Base-by-base conservation (phyloP, 2,329 filamentous ascomycete species). In the Monosporascus sp. region DNA sequence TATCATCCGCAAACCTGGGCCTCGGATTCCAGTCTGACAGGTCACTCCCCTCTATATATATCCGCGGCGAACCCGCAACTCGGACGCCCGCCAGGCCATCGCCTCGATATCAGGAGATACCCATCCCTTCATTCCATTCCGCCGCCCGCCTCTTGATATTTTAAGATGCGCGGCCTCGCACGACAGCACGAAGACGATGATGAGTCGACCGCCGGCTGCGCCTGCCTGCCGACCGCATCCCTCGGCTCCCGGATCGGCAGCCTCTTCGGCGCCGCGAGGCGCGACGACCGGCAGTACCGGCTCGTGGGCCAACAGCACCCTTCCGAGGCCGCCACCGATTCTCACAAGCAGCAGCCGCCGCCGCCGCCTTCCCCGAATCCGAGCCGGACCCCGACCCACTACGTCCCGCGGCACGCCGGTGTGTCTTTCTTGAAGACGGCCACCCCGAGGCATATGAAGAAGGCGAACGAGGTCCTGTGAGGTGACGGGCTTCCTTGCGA, bases 351-450 rank as follows among this genome's bases (percentile, higher is more conserved):
- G 17, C 48, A 36, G 3, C 46, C 48, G 20, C 22, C 24, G 27
- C 49, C 54, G 6, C 24, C 36, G 3, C 45, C 50, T 25, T 18
- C 41, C 2, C 15, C 52, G 15, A 3, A 36, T 44, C 43, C 27
- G 35, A 50, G 48, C 14, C 48, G 25, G 24, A 25, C 14, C 7
- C 49, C 49, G n/a, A 18, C 48, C 2, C 54, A 57, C 11, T 61
- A 72, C 56, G 59, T 65, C 9, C 76, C 76, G 3, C 70, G 63
- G n/a, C 70, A 77, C 53, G 74, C 75, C 1, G 71, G 68, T 1
- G 55, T 67, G 5, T 71, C 72, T 5, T 75, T 74, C 57, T 60
- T 78, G 49, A 68, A 62, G 59, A 77, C 72, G 7, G 68, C 74
- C 3, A 74, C 75, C 5, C 62, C 74, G 15, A 62, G 64, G 43